phyloP scores from a whole-genome alignment of 2,329 filamentous ascomycete genomes.

The Talaromyces funiculosus region DNA sequence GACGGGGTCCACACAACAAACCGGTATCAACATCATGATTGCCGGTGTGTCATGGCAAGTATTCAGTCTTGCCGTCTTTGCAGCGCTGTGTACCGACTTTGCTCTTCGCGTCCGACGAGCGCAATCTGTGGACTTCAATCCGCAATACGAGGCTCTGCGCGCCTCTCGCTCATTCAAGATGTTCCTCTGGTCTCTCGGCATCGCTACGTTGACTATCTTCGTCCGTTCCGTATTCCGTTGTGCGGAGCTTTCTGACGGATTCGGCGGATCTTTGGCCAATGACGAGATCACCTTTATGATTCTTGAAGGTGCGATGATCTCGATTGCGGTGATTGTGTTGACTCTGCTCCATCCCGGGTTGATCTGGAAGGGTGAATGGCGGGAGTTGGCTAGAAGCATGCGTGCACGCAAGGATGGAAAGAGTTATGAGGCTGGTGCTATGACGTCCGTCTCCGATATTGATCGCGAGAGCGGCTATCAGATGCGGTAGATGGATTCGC shows the following conservation, averaged over 20 bases:
- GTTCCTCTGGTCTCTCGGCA: conserved; percentile 25
- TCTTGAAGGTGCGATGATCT: conserved; percentile 52
- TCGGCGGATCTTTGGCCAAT: conserved; percentile 44
- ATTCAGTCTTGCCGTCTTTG: conserved; percentile 52
- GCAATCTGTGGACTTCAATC: conserved; percentile 14
- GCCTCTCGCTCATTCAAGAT: conserved; percentile 8
- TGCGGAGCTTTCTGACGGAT: conserved; percentile 46
- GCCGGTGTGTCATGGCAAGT: conserved; percentile 60
- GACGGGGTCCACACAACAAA: conserved; percentile 28
- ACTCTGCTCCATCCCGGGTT: conserved; percentile 46
- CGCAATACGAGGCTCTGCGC: conserved; percentile 12
- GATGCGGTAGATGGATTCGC: background rate
- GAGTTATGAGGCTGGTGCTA: background rate
- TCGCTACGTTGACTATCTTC: conserved; percentile 43
- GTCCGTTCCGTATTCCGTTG: conserved; percentile 47
- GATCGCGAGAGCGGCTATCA: background rate
- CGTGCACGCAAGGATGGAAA: background rate
- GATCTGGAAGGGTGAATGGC: conserved; percentile 12
- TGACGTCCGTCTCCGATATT: background rate
- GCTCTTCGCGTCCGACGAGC: conserved; percentile 30
- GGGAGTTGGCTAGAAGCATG: background rate
- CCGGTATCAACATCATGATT: conserved; percentile 60
- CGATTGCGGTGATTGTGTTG: conserved; percentile 40
- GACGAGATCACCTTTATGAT: conserved; percentile 48
- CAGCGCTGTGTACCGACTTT: conserved; percentile 48